Conservation (phyloP, 768 basidiomycete genomes). For the Sporobolomyces pararoseus region DNA sequence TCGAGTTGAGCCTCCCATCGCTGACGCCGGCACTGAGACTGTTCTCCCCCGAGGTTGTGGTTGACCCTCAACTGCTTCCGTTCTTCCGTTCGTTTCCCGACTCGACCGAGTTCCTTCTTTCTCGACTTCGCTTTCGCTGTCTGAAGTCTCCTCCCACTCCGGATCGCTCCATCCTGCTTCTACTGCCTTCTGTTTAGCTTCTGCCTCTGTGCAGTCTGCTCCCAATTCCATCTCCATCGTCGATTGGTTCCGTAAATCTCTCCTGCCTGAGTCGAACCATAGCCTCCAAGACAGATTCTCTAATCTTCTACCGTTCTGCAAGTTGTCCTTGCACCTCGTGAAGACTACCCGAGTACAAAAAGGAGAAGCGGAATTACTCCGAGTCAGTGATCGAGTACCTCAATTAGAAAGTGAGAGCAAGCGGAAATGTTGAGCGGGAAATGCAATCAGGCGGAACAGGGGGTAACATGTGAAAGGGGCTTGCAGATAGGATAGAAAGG, state of each 20-base stretch:
- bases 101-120: not conserved
- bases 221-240: not conserved
- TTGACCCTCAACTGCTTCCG: not conserved
- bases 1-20: not conserved
- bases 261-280: slow-evolving; percentile 55
- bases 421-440: not conserved
- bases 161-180: slow-evolving; percentile 35
- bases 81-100: not conserved
- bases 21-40: slow-evolving; percentile 18
- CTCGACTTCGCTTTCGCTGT: slow-evolving; percentile 8
- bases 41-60: slow-evolving; percentile 13
- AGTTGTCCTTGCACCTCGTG: slow-evolving; percentile 72
- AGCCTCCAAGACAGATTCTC: slow-evolving; percentile 87
- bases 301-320: slow-evolving; percentile 73
- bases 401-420: not conserved
- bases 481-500: not conserved
- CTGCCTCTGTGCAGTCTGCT: not conserved
- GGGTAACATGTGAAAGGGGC: not conserved
- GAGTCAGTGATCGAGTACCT: not conserved
- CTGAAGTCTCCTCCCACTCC: slow-evolving; percentile 35
- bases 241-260: not conserved
- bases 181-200: slow-evolving; percentile 1
- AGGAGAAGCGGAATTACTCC: not conserved
- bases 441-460: too few species aligned
- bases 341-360: slow-evolving; percentile 60